Base-by-base conservation (phyloP, 106 monocot genomes). In the Dendrobium catenatum region DNA sequence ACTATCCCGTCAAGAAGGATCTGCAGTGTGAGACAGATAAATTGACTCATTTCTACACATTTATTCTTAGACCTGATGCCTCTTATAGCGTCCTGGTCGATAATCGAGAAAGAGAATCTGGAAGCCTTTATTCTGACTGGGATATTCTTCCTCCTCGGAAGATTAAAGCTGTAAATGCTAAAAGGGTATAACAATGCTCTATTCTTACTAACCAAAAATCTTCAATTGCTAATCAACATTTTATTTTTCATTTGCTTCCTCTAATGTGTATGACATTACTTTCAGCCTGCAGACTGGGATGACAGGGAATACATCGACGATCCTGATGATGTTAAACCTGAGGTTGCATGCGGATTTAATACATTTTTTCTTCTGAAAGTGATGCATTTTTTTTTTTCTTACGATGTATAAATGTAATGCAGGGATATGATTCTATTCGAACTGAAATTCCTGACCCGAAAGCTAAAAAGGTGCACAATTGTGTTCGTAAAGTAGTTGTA, bases 51-150 rank as follows among this genome's bases (percentile, higher is more conserved):
- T 85, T 98, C 9, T 98, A 98, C 78, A 95, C 98, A 33, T 95
- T 98, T 85, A 91, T 98, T 68, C 89, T 98, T 41, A 86, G 98
- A 84, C 93, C 93, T 77, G 98, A 98, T 89, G 90, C 94, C 24
- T 89, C 95, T 64, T 98, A 91, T 70, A 95, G 91, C 70, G 6
- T 98, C 75, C 84, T 98, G 16, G 91, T 98, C 55, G 95, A 98
- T 84, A 98, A 95, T 85, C 92, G 98, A 79, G 98, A 98, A 85
- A 92, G 90, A 87, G 98, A 98, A 85, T 95, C 88, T 82, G 98
- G 98, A 86, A 95, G 92, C 87, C 86, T 98, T 89, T 98, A 98
- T 58, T 91, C 92, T 20, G 95, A 98, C 86, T 98, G 92, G 92
- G 95, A 98, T 77, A 98, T 98, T 73, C 95, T 98, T 74, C 98